A percentile compares a stretch with the other conserved stretches of the same genome.
Conservation (phyloP, 805 yeast genomes). For the Kregervanrija delftensis region DNA sequence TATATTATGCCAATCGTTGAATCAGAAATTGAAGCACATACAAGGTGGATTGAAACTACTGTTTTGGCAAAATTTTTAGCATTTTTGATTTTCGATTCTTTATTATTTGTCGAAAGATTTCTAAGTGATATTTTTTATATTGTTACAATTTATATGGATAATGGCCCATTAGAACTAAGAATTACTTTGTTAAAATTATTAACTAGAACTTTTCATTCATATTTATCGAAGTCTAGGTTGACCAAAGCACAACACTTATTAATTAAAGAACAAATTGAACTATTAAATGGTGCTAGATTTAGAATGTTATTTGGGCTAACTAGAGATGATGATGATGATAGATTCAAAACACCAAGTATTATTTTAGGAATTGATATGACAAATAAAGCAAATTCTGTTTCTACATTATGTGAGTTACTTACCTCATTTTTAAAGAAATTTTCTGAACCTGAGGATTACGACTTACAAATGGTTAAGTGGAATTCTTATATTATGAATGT, state of each 20-base stretch:
- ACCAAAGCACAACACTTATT: conserved; percentile 30
- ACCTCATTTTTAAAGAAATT: conserved; percentile 44
- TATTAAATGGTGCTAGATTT: conserved; percentile 54
- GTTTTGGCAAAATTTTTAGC: conserved; percentile 59
- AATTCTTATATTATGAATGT: conserved; percentile 55
- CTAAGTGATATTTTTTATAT: conserved; percentile 68
- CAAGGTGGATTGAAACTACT: conserved; percentile 64
- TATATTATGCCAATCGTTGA: conserved; percentile 39
- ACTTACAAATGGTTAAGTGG: conserved; percentile 61
- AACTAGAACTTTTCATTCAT: conserved; percentile 64
- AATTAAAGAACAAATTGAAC: conserved; percentile 41
- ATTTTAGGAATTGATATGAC: conserved; percentile 28
- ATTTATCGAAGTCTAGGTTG: conserved; percentile 50
- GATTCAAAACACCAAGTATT: conserved; percentile 7
- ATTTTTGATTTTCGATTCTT: conserved; percentile 64
- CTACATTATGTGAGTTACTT: conserved; percentile 51
- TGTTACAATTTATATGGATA: conserved; percentile 53
- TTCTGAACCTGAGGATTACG: conserved; percentile 38
- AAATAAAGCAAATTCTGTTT: conserved; percentile 42
- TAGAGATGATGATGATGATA: conserved; percentile 38
- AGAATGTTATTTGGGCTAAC: conserved; percentile 65
- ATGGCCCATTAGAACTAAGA: conserved; percentile 50
- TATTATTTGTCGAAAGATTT: conserved; percentile 51
- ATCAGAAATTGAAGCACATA: conserved; percentile 41
- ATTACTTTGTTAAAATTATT: conserved; percentile 52